Evolutionary conservation across 345 rosid species (phyloP), one percentile per base, ranked within the genome.

Genomic region (Pistacia integerrima): DNA sequence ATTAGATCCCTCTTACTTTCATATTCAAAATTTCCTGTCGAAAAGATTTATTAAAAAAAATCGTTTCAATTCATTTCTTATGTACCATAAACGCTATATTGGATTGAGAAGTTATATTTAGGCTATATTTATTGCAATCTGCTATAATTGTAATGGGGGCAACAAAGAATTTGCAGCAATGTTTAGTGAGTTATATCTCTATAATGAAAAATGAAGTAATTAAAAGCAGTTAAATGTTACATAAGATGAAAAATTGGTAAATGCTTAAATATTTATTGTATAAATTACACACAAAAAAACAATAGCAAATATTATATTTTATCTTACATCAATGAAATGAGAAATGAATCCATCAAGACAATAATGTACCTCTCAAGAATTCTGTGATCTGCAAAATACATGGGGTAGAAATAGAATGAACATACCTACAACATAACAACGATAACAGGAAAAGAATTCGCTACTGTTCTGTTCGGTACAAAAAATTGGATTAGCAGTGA

Each of bases 331-430:
- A 7, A 72, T 56, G 72, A 58, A 74, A 70, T 64, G 28, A 38
- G 30, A 22, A 48, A 65, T 64, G 35, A 54, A 57, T 70, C 38
- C 57, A 25, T 57, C 68, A 20, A 52, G 58, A 60, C 56, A 65
- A 38, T 38, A 38, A 38, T 59, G 14, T 28, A 18, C 64, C 63
- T 79, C 56, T 63, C 65, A 63, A 56, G 62, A 73, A 49, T 11
- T 64, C 16, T 69, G 51, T 46, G 20, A 25, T 64, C 49, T 25
- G 1, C 14, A 74, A 59, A 77, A 64, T 70, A 72, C 65, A 69
- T n/a, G 69, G 69, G 48, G 74, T 25, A 25, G 25, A 25, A 25
- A 25, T 80, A 75, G 84, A 80, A 82, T 78, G 82, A 72, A 77
- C 82, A 78, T 63, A 80, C 77, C 81, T 78, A 80, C 60, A 54